Base-by-base conservation (phyloP, 257 asterid species). In the Penstemon newberryi region DNA sequence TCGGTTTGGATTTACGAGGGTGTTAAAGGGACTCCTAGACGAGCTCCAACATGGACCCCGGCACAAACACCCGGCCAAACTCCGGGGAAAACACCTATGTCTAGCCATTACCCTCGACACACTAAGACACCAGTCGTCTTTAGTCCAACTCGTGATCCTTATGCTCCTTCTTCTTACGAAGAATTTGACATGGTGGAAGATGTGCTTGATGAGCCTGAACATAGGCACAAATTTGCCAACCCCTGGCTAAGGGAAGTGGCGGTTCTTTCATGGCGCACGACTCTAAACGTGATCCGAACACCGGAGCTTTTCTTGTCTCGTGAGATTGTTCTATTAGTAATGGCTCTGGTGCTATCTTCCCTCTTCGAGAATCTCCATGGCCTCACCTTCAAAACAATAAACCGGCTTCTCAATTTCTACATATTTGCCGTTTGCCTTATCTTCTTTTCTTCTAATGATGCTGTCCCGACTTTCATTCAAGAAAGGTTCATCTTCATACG, bases 11-110 rank as follows among this genome's bases (percentile, higher is more conserved):
- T 91, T 39, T 91, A 91, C 68, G 74, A 90, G 36, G 95, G 96
- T 7, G 92, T 91, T 63, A 82, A 69, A 33, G 86, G 95, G 67
- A 86, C 97, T 12, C 96, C 96, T 0, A 89, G 78, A 4, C 87
- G 90, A 10, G 79, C 92, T 56, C 97, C 97, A 6, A 83, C 97
- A 0, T 90, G 97, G 97, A 90, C 95, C 36, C 95, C 95, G 1
- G 88, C 85, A 5, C 79, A 67, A 43, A 84, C 91, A 5, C 93
- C 90, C 0, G 81, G 85, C 7, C 76, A 66, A 41, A 86, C 89
- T 50, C 83, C 90, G 0, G 73, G 68, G 49, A 66, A 33, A 55
- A 76, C 80, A 44, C 75, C 80, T 8, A 73, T 75, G 8, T 58
- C 80, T 56, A 83, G 69, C 15, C 80, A 56, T 7, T 65, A 74